phyloP scores from a whole-genome alignment of 768 basidiomycete species.

The Boletus rex-veris region DNA sequence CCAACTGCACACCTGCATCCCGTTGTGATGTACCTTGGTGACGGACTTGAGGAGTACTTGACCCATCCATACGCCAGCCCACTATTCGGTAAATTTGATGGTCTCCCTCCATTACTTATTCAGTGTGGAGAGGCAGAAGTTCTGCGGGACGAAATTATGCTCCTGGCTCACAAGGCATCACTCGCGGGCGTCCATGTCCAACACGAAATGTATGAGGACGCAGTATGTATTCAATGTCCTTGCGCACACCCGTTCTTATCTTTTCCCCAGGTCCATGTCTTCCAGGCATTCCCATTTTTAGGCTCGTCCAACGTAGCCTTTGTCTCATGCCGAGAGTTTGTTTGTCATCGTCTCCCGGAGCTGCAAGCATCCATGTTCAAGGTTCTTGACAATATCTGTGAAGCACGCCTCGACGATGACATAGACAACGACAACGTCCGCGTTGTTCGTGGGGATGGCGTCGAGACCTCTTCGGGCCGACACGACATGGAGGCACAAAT shows the following conservation, averaged over 20 bases:
- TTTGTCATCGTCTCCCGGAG: conserved; percentile 54
- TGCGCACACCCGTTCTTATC: neutral
- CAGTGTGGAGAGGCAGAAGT: conserved; percentile 95
- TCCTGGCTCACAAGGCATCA: conserved; percentile 91
- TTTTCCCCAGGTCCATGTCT: conserved; percentile 72
- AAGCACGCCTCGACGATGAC: conserved; percentile 63
- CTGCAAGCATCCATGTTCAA: conserved; percentile 49
- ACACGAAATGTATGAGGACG: conserved; percentile 90
- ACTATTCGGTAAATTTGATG: conserved; percentile 84
- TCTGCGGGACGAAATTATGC: conserved; percentile 87
- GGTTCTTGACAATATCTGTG: conserved; percentile 50
- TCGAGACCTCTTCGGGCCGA: conserved; percentile 45
- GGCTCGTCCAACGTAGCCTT: conserved; percentile 64
- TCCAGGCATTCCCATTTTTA: conserved; percentile 84
- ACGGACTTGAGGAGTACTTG: conserved; percentile 71
- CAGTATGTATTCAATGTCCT: conserved; percentile 46
- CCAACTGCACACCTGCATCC: conserved; percentile 87
- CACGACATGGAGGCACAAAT: conserved; percentile 40
- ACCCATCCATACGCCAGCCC: conserved; percentile 97
- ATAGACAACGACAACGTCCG: conserved; percentile 64
- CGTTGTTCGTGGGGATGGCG: conserved; percentile 73
- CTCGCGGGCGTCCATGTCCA: conserved; percentile 80
- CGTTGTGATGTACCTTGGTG: conserved; percentile 90
- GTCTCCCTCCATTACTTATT: conserved; percentile 86
- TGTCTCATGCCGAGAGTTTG: conserved; percentile 66